Conservation (phyloP, 2,329 filamentous ascomycete species). For the Colletotrichum trifolii region DNA sequence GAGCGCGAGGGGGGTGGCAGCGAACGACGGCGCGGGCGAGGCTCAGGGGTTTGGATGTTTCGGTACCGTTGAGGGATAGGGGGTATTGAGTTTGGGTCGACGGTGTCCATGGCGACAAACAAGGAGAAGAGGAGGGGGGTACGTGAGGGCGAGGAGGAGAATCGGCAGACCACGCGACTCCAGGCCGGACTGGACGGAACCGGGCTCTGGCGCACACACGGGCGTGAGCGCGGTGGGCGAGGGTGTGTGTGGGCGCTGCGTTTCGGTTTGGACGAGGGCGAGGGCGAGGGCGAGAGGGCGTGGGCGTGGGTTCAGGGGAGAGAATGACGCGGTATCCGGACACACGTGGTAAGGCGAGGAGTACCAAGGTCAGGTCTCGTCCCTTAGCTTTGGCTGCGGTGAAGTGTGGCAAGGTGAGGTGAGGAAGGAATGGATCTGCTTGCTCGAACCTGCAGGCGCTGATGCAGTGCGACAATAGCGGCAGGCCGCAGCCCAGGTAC, state of each 20-base stretch:
- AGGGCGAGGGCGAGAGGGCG: no score
- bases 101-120: constrained; percentile 35
- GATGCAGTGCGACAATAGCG: constrained; percentile 19
- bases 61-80: constrained; percentile 38
- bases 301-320: no score
- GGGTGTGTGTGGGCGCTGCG: no score
- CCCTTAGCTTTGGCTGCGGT: no score
- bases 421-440: background rate
- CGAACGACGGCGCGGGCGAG: constrained; percentile 27
- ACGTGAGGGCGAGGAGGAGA: constrained; percentile 1
- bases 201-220: constrained; percentile 16
- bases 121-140: constrained; percentile 1
- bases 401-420: background rate
- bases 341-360: no score
- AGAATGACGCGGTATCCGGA: no score
- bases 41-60: constrained; percentile 35
- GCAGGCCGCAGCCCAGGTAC: constrained; percentile 13
- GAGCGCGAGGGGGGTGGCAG: constrained; percentile 38
- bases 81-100: constrained; percentile 33
- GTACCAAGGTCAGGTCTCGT: no score
- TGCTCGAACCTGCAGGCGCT: no score
- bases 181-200: constrained; percentile 23
- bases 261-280: no score
- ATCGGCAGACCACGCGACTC: constrained; percentile 26
- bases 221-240: no score